These are phyloP conservation scores for Umbelopsis isabellina DNA, from an alignment of 192 early-diverging fungal genomes.

Conservation along the genomic window DNA sequence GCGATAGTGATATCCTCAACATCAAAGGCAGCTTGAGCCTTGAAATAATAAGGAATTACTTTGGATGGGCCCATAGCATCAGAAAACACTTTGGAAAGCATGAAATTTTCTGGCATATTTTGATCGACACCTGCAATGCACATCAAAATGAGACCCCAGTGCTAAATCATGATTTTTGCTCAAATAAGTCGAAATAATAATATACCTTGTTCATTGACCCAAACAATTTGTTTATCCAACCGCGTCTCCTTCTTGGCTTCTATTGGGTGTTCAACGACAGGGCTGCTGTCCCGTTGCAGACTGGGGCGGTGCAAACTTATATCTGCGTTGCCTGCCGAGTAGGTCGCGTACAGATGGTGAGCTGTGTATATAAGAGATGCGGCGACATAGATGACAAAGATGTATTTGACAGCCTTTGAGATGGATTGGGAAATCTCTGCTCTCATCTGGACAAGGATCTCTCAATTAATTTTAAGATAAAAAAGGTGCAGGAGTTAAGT, in stretches of 20 bases:
- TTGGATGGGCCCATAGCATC: slow-evolving; percentile 57
- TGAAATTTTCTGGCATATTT: slow-evolving; percentile 47
- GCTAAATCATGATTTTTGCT: neutral
- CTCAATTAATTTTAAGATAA: neutral
- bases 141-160: neutral
- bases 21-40: slow-evolving; percentile 42
- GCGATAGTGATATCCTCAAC: slow-evolving; percentile 58
- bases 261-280: slow-evolving; percentile 4
- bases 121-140: slow-evolving; percentile 11
- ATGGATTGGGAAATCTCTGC: slow-evolving; percentile 21
- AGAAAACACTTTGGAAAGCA: slow-evolving; percentile 55
- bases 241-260: slow-evolving; percentile 11
- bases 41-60: slow-evolving; percentile 56
- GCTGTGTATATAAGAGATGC: slow-evolving; percentile 41
- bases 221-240: slow-evolving; percentile 8
- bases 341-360: slow-evolving; percentile 27
- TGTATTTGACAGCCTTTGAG: slow-evolving; percentile 33
- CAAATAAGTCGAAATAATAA: neutral
- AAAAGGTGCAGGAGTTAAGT: neutral
- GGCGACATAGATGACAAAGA: slow-evolving; percentile 38
- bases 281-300: neutral
- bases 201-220: slow-evolving; percentile 20
- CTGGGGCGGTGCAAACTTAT: neutral
- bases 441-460: slow-evolving; percentile 16
- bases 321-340: neutral